phyloP scores from a whole-genome alignment of 768 basidiomycete species.

The Daedaleopsis sinensis region DNA sequence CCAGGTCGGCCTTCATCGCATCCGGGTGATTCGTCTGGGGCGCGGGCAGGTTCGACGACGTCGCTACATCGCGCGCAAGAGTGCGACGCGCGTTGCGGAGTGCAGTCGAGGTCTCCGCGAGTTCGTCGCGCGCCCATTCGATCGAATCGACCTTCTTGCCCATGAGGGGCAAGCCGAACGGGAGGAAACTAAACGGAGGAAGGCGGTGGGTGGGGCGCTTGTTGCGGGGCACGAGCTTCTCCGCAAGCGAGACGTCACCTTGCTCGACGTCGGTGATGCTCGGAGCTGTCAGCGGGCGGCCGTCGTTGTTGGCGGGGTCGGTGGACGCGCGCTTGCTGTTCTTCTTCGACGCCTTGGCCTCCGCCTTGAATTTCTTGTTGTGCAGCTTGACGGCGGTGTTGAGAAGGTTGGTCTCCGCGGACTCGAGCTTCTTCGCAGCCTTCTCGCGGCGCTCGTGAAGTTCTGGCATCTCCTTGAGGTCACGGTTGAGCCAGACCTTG shows the following conservation, averaged over 20 bases:
- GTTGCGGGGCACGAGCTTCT: conserved; percentile 62
- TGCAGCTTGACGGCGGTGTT: conserved; percentile 76
- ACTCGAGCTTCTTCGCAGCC: conserved; percentile 81
- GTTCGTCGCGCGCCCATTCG: conserved; percentile 84
- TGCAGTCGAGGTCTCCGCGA: conserved; percentile 43
- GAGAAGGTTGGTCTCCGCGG: conserved; percentile 79
- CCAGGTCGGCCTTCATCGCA: conserved; percentile 25
- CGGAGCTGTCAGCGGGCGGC: conserved; percentile 28
- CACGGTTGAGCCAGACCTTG: conserved; percentile 89
- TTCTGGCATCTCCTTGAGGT: conserved; percentile 86
- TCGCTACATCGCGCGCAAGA: conserved; percentile 35
- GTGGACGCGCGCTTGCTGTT: conserved; percentile 4
- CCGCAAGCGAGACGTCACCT: conserved; percentile 29
- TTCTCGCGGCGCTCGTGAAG: conserved; percentile 74
- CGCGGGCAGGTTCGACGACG: conserved; percentile 21
- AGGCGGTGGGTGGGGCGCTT: conserved; percentile 84
- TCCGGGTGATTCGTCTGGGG: conserved; percentile 27
- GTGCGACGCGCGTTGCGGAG: conserved; percentile 30
- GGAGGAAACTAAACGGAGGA: conserved; percentile 48
- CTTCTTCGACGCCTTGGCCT: conserved; percentile 37
- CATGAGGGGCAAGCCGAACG: conserved; percentile 61
- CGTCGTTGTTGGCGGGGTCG: conserved; percentile 28
- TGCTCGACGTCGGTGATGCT: conserved; percentile 34
- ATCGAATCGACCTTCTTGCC: conserved; percentile 94
- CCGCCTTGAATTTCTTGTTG: conserved; percentile 53